These are phyloP conservation scores for Ganoderma sp. DNA, from an alignment of 1,284 basidiomycete species.

Conservation along the genomic window DNA sequence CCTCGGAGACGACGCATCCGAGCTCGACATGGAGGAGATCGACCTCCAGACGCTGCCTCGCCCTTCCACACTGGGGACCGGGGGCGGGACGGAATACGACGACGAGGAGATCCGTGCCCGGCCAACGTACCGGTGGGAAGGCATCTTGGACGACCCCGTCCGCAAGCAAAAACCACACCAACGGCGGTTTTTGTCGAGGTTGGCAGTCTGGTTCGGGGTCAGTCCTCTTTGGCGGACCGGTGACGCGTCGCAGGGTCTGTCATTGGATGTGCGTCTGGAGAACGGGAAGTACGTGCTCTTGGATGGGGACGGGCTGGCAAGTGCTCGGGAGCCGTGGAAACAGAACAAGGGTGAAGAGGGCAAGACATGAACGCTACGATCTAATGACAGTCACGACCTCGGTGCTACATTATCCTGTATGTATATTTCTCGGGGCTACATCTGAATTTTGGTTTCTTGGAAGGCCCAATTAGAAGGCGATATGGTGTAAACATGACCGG, in stretches of 20 bases:
- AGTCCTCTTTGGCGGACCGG: constrained; percentile 65
- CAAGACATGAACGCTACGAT: constrained; percentile 18
- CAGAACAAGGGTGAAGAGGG: constrained; percentile 9
- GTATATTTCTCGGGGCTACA: constrained; percentile 13
- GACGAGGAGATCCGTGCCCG: constrained; percentile 63
- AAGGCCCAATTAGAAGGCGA: background rate
- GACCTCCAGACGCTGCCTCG: constrained; percentile 57
- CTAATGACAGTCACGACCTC: constrained; percentile 25
- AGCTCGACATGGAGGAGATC: constrained; percentile 66
- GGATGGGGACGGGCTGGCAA: constrained; percentile 23
- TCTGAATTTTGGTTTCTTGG: background rate
- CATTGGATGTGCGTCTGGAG: constrained; percentile 61
- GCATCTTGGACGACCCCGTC: constrained; percentile 64
- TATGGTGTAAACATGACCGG: background rate
- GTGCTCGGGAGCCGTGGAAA: background rate
- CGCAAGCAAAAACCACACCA: constrained; percentile 43
- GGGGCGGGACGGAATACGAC: constrained; percentile 76
- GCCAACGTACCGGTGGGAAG: constrained; percentile 73
- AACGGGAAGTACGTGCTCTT: constrained; percentile 62
- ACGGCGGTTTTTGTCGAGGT: constrained; percentile 54
- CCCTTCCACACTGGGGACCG: constrained; percentile 65
- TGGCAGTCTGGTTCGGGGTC: constrained; percentile 71
- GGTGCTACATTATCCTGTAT: constrained; percentile 4
- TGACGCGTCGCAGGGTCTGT: constrained; percentile 56
- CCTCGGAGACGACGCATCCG: constrained; percentile 55